phyloP scores from a whole-genome alignment of 805 yeast genomes.

The Alloascoidea hylecoeti region DNA sequence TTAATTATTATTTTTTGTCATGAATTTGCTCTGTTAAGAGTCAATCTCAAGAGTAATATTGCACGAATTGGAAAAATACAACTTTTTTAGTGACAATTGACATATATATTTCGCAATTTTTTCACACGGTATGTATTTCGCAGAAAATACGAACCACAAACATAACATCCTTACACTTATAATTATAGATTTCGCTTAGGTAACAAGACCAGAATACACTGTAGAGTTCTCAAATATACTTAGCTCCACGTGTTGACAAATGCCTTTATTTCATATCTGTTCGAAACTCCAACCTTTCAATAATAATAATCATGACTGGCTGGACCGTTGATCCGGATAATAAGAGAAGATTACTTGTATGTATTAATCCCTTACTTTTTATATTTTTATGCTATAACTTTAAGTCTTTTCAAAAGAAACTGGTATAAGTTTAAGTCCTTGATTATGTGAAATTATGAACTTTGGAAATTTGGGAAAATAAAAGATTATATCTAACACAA shows the following conservation, averaged over 20 bases:
- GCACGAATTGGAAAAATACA: too few species aligned
- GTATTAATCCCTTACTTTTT: slow-evolving; percentile 12
- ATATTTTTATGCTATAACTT: not conserved
- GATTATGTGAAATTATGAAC: too few species aligned
- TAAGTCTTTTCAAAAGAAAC: too few species aligned
- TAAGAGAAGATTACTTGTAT: slow-evolving; percentile 50
- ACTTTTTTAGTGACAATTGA: too few species aligned
- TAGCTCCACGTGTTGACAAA: not conserved
- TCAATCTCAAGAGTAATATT: too few species aligned
- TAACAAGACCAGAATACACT: not conserved
- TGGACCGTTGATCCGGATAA: slow-evolving; percentile 94
- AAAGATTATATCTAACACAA: too few species aligned
- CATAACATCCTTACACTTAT: not conserved
- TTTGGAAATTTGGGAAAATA: too few species aligned
- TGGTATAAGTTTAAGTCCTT: too few species aligned
- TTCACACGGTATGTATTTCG: slow-evolving; percentile 1
- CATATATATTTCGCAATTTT: too few species aligned
- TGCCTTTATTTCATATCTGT: not conserved
- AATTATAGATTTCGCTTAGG: not conserved
- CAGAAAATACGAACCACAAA: not conserved
- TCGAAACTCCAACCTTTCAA: too few species aligned
- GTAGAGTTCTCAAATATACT: not conserved
- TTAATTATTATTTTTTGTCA: too few species aligned
- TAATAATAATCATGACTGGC: slow-evolving; percentile 30
- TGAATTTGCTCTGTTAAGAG: too few species aligned